A percentile compares a stretch with the other conserved stretches of the same genome.
Conservation (phyloP, 441 rosid species). For the Omphalea diandra region DNA sequence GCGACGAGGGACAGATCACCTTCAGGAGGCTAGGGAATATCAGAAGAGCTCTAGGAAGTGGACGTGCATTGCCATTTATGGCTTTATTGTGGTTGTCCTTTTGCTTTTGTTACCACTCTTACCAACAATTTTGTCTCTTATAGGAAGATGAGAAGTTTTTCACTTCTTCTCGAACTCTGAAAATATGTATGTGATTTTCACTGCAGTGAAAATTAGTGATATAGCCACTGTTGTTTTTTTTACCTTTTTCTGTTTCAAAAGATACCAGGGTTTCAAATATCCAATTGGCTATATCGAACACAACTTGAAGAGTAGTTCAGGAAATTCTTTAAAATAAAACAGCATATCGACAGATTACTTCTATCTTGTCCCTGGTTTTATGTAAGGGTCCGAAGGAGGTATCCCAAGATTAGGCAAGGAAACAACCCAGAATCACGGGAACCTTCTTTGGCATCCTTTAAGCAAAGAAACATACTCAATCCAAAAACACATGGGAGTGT, state of each 20-base stretch:
- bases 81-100: constrained; percentile 38
- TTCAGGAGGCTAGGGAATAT: constrained; percentile 68
- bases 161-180: constrained; percentile 2
- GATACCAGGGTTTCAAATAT: too few relatives aligned
- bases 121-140: constrained; percentile 41
- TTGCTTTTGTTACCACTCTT: constrained; percentile 51
- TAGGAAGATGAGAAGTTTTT: constrained; percentile 12
- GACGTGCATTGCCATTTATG: constrained; percentile 66
- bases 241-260: too few relatives aligned
- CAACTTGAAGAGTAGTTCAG: not conserved
- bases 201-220: constrained; percentile 13
- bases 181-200: constrained; percentile 16
- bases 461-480: too few relatives aligned
- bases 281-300: not conserved
- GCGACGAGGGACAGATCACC: constrained; percentile 72
- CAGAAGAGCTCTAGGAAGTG: constrained; percentile 85
- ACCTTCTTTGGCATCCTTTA: too few relatives aligned
- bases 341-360: too few relatives aligned
- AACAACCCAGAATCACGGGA: too few relatives aligned
- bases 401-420: too few relatives aligned
- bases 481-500: too few relatives aligned
- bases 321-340: not conserved
- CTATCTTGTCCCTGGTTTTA: too few relatives aligned
- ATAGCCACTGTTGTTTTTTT: too few relatives aligned
- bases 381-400: too few relatives aligned